Evolutionary conservation across 306 rosid genomes (phyloP), one percentile per base, ranked within the genome.

Genomic region (Delonix regia): DNA sequence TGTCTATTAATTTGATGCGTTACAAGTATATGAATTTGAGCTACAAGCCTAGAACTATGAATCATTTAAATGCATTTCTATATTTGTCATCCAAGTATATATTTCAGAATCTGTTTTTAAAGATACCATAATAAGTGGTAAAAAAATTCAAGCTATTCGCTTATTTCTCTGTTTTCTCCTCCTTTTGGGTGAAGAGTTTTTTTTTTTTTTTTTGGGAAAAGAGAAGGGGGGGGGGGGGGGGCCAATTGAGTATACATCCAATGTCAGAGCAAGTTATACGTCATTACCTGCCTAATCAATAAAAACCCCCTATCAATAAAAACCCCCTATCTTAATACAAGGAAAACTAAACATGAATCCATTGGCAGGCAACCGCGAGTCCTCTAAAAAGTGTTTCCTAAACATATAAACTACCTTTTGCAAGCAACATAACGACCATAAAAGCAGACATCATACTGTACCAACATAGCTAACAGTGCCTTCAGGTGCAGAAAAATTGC

Each of bases 401-500:
- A 59, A 75, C 47, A 14, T n/a, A 62, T 18, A 49, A 66, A 56
- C 39, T 57, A 75, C 55, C 65, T 72, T 64, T 24, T 69, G 68
- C 65, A 30, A 66, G 62, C 80, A 66, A 48, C 21, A 47, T 74
- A 64, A 36, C 79, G 74, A 56, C 74, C 74, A 51, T 22, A 28
- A 73, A 77, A 67, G 74, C 65, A 77, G 70, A 49, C 64, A 38
- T 73, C 53, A 60, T 73, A 49, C 33, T 72, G 36, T 25, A 69
- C 7, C 39, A 68, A 25, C 42, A 44, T 25, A 49, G 57, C 52
- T 15, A 45, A 69, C 7, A 25, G 3, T 13, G 73, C 15, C 33
- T 6, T 69, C 22, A 15, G 56, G 57, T 44, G n/a, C 59, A 69
- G 39, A 69, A 15, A 27, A 22, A 45, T 22, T 52, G 72, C 15